Evolutionary conservation across 768 basidiomycete genomes (phyloP), one percentile per base, ranked within the genome.

Genomic region (Leccinum ochraceum): DNA sequence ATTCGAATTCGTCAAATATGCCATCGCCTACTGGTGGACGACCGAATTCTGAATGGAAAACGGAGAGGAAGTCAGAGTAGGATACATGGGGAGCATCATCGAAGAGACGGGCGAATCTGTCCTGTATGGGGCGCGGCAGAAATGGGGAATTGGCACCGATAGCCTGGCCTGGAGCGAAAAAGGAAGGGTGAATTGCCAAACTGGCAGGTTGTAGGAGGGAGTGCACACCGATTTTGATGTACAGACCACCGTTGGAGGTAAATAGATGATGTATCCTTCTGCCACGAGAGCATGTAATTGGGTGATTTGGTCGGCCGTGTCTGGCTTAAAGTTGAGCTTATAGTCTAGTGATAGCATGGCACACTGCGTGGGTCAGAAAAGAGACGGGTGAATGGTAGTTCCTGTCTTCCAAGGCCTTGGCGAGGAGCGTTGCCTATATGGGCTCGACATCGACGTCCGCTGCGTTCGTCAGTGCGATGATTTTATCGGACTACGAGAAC

Each of bases 371-470:
- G 30, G 30, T 30, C 8, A 8, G 8, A 1, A 66, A 95, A 96
- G 2, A 97, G 80, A 60, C 82, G 86, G 2, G 86, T 30, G 8
- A 30, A 1, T 30, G 30, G 2, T 56, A 98, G 83, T 51, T 95
- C 94, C 80, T 97, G 71, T 95, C 96, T 79, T 96, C 95, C 57
- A 99, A 88, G 42, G 97, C 96, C 78, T 97, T 98, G 63, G 96
- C 92, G 73, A 99, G 92, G 70, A 99, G 89, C 17, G 89, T 78
- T 60, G 95, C 94, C 97, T 96, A 99, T 81, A 99, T 98, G 60
- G 95, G 85, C 78, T 99, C 97, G 62, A 97, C 71, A 26, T 97
- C 95, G 65, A 94, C 81, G 58, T 79, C 79, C 56, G 96, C 96
- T 57, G 93, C 95, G 26, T 26, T 26, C 26, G 26, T 26, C 26